Conservation (phyloP, 78 protist genomes). For the Dictyostelium intermedium region DNA sequence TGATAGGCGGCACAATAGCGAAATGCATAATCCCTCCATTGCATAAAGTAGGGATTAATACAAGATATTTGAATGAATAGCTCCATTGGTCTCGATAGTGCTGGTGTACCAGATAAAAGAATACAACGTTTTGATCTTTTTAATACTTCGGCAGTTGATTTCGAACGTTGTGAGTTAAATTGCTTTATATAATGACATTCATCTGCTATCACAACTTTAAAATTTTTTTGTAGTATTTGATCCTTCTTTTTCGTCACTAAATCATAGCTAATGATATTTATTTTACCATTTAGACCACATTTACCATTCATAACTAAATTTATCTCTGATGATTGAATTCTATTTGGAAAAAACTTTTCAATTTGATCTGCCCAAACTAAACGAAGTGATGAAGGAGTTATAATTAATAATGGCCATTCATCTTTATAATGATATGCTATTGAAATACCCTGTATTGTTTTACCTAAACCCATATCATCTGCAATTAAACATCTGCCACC, state of each 20-base stretch:
- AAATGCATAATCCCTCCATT: constrained; percentile 16
- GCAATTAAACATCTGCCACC: constrained; percentile 77
- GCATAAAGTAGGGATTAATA: constrained; percentile 32
- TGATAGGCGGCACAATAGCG: constrained; percentile 82
- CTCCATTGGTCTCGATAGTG: constrained; percentile 91
- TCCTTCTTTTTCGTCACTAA: constrained; percentile 5
- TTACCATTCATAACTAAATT: constrained; percentile 74
- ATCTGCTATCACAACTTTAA: constrained; percentile 80
- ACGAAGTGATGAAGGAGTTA: constrained; percentile 77
- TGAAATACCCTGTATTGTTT: constrained; percentile 83
- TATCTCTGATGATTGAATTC: background rate
- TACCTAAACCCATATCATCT: constrained; percentile 91
- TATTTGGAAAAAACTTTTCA: constrained; percentile 34
- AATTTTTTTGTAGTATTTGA: background rate
- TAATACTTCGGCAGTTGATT: constrained; percentile 37
- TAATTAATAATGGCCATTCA: constrained; percentile 78
- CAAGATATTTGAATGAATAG: constrained; percentile 81
- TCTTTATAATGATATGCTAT: constrained; percentile 11
- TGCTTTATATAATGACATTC: constrained; percentile 88
- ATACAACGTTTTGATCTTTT: constrained; percentile 20
- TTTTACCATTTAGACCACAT: constrained; percentile 69
- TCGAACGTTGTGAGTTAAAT: constrained; percentile 70
- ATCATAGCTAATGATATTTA: constrained; percentile 80
- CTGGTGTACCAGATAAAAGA: constrained; percentile 94
- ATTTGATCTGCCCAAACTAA: constrained; percentile 76